Conservation (phyloP, 305 asterid genomes). For the Fraxinus xanthoxyloides region DNA sequence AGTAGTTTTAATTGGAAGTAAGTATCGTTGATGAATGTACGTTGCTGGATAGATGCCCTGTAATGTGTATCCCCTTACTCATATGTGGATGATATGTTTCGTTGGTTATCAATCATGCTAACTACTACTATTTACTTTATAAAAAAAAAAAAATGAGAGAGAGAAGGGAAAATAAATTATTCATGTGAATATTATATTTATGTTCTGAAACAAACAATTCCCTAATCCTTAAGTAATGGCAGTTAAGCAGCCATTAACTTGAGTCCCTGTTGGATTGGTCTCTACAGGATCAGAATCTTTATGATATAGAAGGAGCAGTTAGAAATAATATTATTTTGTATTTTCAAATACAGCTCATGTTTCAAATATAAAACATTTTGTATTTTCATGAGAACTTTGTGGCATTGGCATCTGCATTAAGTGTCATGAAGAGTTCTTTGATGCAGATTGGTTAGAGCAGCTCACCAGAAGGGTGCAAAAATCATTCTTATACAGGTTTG, state of each 20-base stretch:
- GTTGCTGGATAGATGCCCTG: neutral
- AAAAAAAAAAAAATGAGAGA: too few species aligned
- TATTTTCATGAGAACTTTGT: conserved; percentile 1
- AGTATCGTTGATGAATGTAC: neutral
- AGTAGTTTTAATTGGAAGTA: neutral
- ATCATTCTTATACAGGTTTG: conserved; percentile 89
- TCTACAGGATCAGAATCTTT: neutral
- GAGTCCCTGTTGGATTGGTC: neutral
- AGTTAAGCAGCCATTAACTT: neutral
- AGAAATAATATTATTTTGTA: neutral
- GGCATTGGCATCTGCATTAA: conserved; percentile 10
- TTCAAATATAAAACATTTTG: neutral
- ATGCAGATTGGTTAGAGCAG: conserved; percentile 86
- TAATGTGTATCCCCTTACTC: neutral
- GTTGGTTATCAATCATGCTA: neutral
- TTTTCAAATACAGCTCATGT: neutral
- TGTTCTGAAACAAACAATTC: neutral
- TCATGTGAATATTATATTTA: neutral
- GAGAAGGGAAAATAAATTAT: neutral
- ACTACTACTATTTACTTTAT: neutral
- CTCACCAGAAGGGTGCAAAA: conserved; percentile 84
- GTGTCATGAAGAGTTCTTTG: conserved; percentile 13
- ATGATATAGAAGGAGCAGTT: conserved; percentile 1
- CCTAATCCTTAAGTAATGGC: neutral
- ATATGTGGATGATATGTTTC: neutral